Percentiles rank a stretch among this genome's conserved stretches.
phyloP scores from a whole-genome alignment of 495 filamentous ascomycete species.

The Neohortaea acidophila region DNA sequence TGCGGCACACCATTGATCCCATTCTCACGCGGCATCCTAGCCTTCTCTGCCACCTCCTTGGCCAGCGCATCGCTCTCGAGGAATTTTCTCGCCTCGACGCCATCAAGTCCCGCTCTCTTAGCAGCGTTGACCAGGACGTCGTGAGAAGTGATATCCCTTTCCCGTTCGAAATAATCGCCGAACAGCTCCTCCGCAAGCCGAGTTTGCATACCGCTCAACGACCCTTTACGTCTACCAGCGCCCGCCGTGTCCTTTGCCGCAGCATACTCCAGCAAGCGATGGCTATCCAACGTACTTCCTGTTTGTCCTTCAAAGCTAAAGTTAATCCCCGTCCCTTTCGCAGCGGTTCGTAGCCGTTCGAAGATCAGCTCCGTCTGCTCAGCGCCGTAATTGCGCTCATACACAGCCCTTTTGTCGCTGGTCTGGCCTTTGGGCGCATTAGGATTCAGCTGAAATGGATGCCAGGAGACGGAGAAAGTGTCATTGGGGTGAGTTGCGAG shows the following conservation, averaged over 20 bases:
- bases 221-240: not conserved
- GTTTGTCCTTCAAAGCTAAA: slow-evolving; percentile 60
- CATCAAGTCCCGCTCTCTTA: slow-evolving; percentile 45
- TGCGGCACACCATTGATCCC: slow-evolving; percentile 57
- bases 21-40: slow-evolving; percentile 38
- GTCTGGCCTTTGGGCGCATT: slow-evolving; percentile 27
- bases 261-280: slow-evolving; percentile 55
- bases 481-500: slow-evolving; percentile 44
- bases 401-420: not conserved
- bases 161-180: slow-evolving; percentile 56
- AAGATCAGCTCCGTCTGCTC: slow-evolving; percentile 32
- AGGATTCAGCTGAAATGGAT: slow-evolving; percentile 66
- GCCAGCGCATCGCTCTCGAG: slow-evolving; percentile 44
- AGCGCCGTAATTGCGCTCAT: not conserved
- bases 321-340: slow-evolving; percentile 47
- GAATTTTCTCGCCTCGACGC: slow-evolving; percentile 42
- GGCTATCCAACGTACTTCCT: slow-evolving; percentile 59
- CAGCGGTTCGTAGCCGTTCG: slow-evolving; percentile 39
- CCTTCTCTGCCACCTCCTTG: slow-evolving; percentile 32
- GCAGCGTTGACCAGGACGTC: slow-evolving; percentile 42
- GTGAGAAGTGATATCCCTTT: slow-evolving; percentile 54
- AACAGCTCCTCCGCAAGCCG: slow-evolving; percentile 53
- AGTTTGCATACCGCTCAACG: slow-evolving; percentile 33
- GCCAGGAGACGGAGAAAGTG: slow-evolving; percentile 57
- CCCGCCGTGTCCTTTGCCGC: slow-evolving; percentile 20